Conservation (phyloP, 1,284 basidiomycete species). For the Ganoderma resinaceum region DNA sequence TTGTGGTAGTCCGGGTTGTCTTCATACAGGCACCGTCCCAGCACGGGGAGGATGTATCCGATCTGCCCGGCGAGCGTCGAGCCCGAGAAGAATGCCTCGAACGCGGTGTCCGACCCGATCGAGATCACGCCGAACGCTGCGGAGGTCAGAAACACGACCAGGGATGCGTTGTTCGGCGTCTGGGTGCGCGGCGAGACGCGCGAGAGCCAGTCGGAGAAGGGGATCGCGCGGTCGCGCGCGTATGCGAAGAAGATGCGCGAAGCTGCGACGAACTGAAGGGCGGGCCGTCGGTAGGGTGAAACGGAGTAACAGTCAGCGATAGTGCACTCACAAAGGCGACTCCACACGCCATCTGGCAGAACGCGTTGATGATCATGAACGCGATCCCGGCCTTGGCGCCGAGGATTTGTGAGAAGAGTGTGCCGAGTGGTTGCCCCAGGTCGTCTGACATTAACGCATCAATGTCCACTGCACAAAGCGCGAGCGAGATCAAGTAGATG, state of each 20-base stretch:
- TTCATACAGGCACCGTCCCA: conserved; percentile 2
- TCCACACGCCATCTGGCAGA: conserved; percentile 70
- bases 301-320: not conserved
- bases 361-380: conserved; percentile 26
- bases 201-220: conserved; percentile 72
- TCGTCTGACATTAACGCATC: conserved; percentile 28
- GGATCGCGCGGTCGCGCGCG: conserved; percentile 70
- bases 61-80: conserved; percentile 5
- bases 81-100: conserved; percentile 9
- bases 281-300: not conserved
- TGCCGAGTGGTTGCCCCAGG: conserved; percentile 31
- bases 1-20: conserved; percentile 5
- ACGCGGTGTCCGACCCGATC: conserved; percentile 9
- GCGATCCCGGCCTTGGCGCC: conserved; percentile 27
- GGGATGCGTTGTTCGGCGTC: conserved; percentile 64
- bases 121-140: conserved; percentile 4
- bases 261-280: conserved; percentile 26
- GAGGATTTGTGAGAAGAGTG: conserved; percentile 24
- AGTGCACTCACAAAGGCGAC: conserved; percentile 42
- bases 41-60: conserved; percentile 4
- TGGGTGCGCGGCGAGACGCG: conserved; percentile 66
- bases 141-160: conserved; percentile 1
- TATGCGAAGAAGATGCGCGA: conserved; percentile 72
- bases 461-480: conserved; percentile 29
- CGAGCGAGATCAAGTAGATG: conserved; percentile 53